phyloP scores from a whole-genome alignment of 2,329 filamentous ascomycete genomes.

The Pseudopithomyces maydicus region DNA sequence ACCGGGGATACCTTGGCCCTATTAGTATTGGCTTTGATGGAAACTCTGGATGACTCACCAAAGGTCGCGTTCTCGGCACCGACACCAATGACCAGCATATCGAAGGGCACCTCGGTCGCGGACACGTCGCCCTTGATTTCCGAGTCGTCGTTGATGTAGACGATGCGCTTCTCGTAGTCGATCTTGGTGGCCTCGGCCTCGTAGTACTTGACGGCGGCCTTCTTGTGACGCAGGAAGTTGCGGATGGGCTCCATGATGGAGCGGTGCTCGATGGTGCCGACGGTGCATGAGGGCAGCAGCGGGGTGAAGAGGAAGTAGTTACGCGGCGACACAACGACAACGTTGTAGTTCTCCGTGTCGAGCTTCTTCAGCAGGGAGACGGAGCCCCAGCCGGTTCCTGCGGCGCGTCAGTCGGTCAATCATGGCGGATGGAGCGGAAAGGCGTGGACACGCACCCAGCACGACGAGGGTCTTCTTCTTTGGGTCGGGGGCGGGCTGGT shows the following conservation, averaged over 20 bases:
- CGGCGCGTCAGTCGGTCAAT: constrained; percentile 16
- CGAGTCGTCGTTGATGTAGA: constrained; percentile 90
- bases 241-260: constrained; percentile 99
- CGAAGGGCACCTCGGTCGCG: constrained; percentile 90
- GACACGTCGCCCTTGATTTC: constrained; percentile 84
- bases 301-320: constrained; percentile 99
- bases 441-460: constrained; percentile 69
- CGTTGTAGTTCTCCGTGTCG: constrained; percentile 99
- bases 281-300: constrained; percentile 94
- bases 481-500: constrained; percentile 80
- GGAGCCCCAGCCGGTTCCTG: constrained; percentile 95
- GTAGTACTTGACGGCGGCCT: constrained; percentile 91
- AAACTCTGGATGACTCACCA: constrained; percentile 56
- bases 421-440: constrained; percentile 6
- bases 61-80: constrained; percentile 99
- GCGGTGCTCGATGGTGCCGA: constrained; percentile 95
- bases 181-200: constrained; percentile 97
- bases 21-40: constrained; percentile 22
- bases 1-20: constrained; percentile 73
- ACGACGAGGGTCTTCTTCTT: constrained; percentile 96
- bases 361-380: constrained; percentile 98
- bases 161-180: constrained; percentile 85
- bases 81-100: constrained; percentile 97
- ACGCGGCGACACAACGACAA: constrained; percentile 93
- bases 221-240: constrained; percentile 94